Evolutionary conservation across 306 rosid species (phyloP).

Genomic region (Vigna mungo): DNA sequence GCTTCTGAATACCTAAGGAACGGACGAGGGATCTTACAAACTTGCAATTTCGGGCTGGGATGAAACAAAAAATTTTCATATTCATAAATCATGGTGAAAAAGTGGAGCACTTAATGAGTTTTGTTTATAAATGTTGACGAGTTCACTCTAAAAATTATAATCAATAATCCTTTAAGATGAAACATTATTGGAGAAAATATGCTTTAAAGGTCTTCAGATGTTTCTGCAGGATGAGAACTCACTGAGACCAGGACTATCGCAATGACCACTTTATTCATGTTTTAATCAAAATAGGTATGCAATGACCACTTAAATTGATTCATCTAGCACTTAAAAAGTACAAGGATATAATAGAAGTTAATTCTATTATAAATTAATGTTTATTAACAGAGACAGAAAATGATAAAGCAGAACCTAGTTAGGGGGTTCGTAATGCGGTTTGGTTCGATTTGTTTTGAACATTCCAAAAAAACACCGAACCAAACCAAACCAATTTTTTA

Average conservation of each 20-base stretch:
- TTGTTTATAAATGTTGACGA: not conserved
- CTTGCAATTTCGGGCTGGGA: constrained; percentile 16
- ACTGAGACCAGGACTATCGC: not conserved
- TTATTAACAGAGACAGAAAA: not conserved
- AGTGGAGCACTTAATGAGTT: not conserved
- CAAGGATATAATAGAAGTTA: not conserved
- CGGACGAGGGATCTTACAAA: constrained; percentile 12
- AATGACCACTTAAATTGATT: constrained; percentile 10
- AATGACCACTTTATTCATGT: not conserved
- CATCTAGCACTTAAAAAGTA: constrained; percentile 6
- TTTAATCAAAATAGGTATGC: no score
- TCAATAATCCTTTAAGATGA: constrained; percentile 4
- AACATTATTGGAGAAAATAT: not conserved
- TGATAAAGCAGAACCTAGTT: no score
- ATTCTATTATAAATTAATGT: not conserved
- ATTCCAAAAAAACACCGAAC: no score
- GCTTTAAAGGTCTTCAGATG: constrained; percentile 1
- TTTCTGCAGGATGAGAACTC: not conserved
- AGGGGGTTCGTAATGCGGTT: no score
- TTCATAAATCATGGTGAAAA: not conserved
- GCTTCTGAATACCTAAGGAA: constrained; percentile 10
- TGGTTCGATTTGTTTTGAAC: no score
- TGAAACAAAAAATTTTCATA: not conserved
- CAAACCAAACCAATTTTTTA: no score
- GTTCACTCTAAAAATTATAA: constrained; percentile 6